Evolutionary conservation across 31 red algal genomes (phyloP).

Genomic region (Odonthalia washingtoniensis): DNA sequence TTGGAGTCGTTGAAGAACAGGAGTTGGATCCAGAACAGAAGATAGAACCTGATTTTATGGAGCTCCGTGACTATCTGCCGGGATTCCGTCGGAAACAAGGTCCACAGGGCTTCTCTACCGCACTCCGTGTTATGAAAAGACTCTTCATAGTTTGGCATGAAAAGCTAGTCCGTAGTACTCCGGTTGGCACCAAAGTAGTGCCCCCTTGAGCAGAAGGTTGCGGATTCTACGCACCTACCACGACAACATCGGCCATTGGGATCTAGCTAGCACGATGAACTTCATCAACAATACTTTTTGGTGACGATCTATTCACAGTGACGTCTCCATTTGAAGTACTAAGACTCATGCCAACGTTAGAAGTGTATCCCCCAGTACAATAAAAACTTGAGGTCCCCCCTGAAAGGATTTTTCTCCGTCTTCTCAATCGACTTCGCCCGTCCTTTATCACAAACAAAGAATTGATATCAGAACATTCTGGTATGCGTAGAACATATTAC

Average conservation of each 20-base stretch:
- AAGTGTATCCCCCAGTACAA: not conserved
- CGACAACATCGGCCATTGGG: not conserved
- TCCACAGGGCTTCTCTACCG: not conserved
- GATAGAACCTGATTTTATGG: not conserved
- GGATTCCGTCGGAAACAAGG: not conserved
- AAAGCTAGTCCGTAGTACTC: not conserved
- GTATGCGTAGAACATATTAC: too few relatives aligned
- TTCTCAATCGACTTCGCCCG: constrained; percentile 16
- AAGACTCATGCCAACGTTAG: not conserved
- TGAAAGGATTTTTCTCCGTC: not conserved
- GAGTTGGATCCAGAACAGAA: not conserved
- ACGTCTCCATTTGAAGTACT: not conserved
- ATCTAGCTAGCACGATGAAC: too few relatives aligned
- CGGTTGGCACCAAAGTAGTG: not conserved
- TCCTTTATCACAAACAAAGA: not conserved
- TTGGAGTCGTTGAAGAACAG: not conserved
- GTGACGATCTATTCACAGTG: not conserved
- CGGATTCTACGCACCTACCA: not conserved
- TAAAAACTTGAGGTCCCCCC: not conserved
- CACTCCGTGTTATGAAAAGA: not conserved
- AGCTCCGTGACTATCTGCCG: not conserved
- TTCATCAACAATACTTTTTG: not conserved
- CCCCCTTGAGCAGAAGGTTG: not conserved
- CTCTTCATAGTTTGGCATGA: not conserved
- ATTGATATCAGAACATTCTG: not conserved